Evolutionary conservation across 1,139 yeast species (phyloP).

Genomic region (Nakaseomyces nivariensis): DNA sequence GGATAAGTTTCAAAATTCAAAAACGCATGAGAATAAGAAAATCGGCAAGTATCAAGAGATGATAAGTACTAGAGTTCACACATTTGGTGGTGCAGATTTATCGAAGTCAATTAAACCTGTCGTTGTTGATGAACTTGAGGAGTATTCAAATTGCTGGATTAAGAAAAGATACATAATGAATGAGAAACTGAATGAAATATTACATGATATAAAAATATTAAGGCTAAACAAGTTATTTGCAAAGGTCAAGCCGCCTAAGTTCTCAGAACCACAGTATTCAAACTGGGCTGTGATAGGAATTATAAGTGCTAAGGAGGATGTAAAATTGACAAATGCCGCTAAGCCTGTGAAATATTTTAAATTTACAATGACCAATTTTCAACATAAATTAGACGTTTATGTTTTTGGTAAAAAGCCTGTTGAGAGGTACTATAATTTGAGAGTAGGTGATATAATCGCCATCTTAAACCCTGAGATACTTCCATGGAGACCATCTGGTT

Average conservation of each 20-base stretch:
- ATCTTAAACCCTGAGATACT: constrained; percentile 64
- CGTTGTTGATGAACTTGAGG: constrained; percentile 30
- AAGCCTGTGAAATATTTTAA: constrained; percentile 46
- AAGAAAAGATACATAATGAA: constrained; percentile 39
- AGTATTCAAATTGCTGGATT: constrained; percentile 31
- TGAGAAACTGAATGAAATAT: constrained; percentile 28
- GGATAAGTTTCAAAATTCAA: constrained; percentile 22
- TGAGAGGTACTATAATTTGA: constrained; percentile 59
- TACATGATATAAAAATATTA: constrained; percentile 43
- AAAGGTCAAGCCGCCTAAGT: constrained; percentile 59
- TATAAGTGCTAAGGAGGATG: constrained; percentile 46
- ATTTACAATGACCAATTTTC: constrained; percentile 60
- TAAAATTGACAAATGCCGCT: constrained; percentile 37
- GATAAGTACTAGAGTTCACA: constrained; percentile 30
- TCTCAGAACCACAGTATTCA: constrained; percentile 53
- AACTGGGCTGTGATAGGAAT: constrained; percentile 74
- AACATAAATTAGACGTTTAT: constrained; percentile 46
- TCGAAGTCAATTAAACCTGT: constrained; percentile 18
- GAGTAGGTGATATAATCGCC: constrained; percentile 65
- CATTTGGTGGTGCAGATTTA: constrained; percentile 24
- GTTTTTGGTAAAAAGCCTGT: constrained; percentile 56
- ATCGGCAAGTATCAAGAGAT: constrained; percentile 17
- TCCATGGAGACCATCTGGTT: constrained; percentile 30
- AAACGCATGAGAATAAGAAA: constrained; percentile 17
- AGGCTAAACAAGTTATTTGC: constrained; percentile 51